Base-by-base conservation (phyloP, 2,329 filamentous ascomycete genomes). In the Neocucurbitaria cava region DNA sequence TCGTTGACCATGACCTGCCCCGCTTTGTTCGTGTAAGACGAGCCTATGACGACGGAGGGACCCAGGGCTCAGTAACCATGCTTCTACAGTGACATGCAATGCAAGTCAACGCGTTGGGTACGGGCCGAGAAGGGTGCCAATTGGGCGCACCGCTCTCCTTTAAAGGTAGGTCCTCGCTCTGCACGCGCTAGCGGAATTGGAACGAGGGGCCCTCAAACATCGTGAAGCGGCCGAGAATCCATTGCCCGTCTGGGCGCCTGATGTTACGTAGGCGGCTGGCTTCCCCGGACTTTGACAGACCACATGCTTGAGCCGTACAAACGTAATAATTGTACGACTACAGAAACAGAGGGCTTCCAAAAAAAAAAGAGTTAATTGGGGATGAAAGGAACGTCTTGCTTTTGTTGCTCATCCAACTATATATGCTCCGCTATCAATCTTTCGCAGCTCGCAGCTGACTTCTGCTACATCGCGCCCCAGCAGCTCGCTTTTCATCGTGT, bases 321-420 rank as follows among this genome's bases (percentile, higher is more conserved):
- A 13, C 8, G n/a, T 5, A n/a, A 17, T 4, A 9, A 26, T 26
- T 9, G 9, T 26, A 26, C 24, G 24, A 26, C 24, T 5, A 26
- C 9, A 5, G 24, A 26, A n/a, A n/a, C n/a, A n/a, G n/a, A n/a
- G n/a, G 24, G 24, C 24, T 26, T 9, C 44, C 20, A 38, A 28
- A 15, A 9, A 11, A 7, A 8, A 23, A 11, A 21, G 3, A 31
- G 21, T 15, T 18, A 13, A 43, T 28, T 15, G 41, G 47, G 40
- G 7, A 21, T 24, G 17, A 57, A 65, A 58, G 54, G 55, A 66
- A 58, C 56, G 52, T 55, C 42, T 56, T 70, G 69, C 67, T 72
- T 65, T 66, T 69, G 60, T 60, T 66, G 56, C 56, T 55, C 54
- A 52, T 62, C 62, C 55, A 58, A 52, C 57, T 52, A 65, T 58